A percentile compares a stretch with the other conserved stretches of the same genome.
phyloP scores from a whole-genome alignment of 1,139 yeast genomes.

The Debaryomyces coudertii region DNA sequence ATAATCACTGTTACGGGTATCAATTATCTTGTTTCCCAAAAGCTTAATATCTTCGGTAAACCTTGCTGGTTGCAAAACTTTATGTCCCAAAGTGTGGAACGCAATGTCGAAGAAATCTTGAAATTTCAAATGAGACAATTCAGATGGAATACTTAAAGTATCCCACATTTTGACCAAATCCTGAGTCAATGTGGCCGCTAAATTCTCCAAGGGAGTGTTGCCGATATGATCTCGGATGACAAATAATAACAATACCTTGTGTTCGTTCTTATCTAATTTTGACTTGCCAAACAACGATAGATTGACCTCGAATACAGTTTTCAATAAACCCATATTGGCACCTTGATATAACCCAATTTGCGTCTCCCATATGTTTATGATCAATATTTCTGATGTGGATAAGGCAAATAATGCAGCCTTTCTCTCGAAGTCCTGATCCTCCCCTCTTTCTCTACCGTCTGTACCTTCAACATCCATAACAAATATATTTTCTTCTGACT shows the following conservation, averaged over 20 bases:
- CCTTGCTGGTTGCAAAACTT: slow-evolving; percentile 74
- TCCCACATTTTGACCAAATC: slow-evolving; percentile 84
- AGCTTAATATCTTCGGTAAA: slow-evolving; percentile 64
- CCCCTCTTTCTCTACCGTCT: slow-evolving; percentile 97
- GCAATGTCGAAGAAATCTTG: slow-evolving; percentile 83
- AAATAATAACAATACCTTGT: slow-evolving; percentile 77
- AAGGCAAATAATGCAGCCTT: slow-evolving; percentile 94
- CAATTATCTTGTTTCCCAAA: slow-evolving; percentile 64
- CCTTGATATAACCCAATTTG: slow-evolving; percentile 97
- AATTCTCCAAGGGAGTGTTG: slow-evolving; percentile 75
- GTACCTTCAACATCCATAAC: slow-evolving; percentile 98
- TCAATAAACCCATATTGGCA: slow-evolving; percentile 92
- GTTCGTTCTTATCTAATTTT: slow-evolving; percentile 40
- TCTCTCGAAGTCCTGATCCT: slow-evolving; percentile 96
- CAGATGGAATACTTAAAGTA: slow-evolving; percentile 70
- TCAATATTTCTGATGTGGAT: slow-evolving; percentile 86
- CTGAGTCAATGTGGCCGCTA: slow-evolving; percentile 65
- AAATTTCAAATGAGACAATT: slow-evolving; percentile 54
- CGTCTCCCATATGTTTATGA: slow-evolving; percentile 94
- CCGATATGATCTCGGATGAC: slow-evolving; percentile 94
- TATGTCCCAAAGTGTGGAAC: slow-evolving; percentile 84
- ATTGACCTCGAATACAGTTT: slow-evolving; percentile 96
- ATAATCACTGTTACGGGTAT: slow-evolving; percentile 35
- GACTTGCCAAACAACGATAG: slow-evolving; percentile 69
- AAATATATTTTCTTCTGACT: slow-evolving; percentile 50